Conservation (phyloP, 2,329 filamentous ascomycete species). For the Exophiala aquamarina region DNA sequence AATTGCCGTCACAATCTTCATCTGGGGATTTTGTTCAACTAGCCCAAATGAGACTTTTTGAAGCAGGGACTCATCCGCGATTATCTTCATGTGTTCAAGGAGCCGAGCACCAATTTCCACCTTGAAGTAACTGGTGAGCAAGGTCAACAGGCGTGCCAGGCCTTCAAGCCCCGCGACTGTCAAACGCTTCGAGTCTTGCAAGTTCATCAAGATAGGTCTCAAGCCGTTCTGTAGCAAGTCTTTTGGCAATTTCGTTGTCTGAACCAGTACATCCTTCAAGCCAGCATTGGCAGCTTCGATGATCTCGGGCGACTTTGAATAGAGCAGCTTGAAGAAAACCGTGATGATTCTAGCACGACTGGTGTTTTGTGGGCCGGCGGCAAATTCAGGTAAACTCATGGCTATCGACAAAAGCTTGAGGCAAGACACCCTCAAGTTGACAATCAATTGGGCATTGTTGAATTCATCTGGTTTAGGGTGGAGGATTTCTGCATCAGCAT, state of each 20-base stretch:
- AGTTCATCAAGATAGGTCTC: conserved; percentile 90
- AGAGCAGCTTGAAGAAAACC: conserved; percentile 97
- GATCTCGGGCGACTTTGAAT: conserved; percentile 87
- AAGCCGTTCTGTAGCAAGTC: conserved; percentile 92
- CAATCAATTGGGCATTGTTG: conserved; percentile 91
- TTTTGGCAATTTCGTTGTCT: conserved; percentile 90
- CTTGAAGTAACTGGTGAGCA: conserved; percentile 98
- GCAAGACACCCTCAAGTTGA: conserved; percentile 87
- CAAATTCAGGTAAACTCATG: conserved; percentile 90
- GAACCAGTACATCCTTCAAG: conserved; percentile 79
- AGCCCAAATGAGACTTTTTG: conserved; percentile 93
- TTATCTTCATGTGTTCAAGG: conserved; percentile 89
- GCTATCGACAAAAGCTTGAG: conserved; percentile 90
- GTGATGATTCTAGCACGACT: conserved; percentile 72
- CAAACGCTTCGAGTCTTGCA: conserved; percentile 89
- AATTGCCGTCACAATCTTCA: conserved; percentile 93
- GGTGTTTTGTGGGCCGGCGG: conserved; percentile 65
- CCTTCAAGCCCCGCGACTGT: conserved; percentile 89
- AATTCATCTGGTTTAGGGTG: conserved; percentile 93
- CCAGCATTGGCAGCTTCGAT: conserved; percentile 93
- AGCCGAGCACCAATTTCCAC: conserved; percentile 92
- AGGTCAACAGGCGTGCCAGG: conserved; percentile 79
- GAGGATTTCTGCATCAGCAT: conserved; percentile 89
- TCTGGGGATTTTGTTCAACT: conserved; percentile 86
- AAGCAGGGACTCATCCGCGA: conserved; percentile 75